These are phyloP conservation scores for Xanthoconium stramineum DNA, from an alignment of 768 basidiomycete genomes.

Conservation along the genomic window DNA sequence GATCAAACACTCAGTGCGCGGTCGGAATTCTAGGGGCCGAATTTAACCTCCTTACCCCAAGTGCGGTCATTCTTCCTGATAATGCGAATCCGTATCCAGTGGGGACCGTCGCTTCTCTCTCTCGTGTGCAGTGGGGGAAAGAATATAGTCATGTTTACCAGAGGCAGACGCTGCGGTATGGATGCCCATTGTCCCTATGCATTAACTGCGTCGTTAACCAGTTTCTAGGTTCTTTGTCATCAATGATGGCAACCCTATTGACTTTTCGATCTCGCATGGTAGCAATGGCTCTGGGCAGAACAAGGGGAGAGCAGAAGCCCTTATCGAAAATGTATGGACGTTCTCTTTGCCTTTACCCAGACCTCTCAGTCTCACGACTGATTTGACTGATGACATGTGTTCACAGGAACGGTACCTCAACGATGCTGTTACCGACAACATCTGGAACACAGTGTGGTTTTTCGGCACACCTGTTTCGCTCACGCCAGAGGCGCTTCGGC, in stretches of 20 bases:
- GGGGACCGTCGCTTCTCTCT: not conserved
- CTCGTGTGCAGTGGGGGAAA: not conserved
- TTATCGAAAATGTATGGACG: not conserved
- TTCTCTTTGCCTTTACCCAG: not conserved
- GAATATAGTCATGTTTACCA: not conserved
- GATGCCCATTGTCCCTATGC: too few species aligned
- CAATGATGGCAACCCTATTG: conserved; percentile 2
- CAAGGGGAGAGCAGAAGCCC: conserved; percentile 1
- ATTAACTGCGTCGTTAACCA: not conserved
- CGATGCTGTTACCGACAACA: not conserved
- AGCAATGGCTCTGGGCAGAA: not conserved
- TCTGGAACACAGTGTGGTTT: conserved; percentile 6
- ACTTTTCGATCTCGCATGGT: conserved; percentile 4
- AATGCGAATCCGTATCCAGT: not conserved
- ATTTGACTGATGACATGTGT: not conserved
- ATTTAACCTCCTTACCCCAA: conserved; percentile 1
- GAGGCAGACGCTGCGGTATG: conserved; percentile 2
- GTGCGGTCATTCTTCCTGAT: not conserved
- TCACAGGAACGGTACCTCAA: conserved; percentile 1
- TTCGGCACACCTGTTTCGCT: not conserved
- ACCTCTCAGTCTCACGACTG: too few species aligned
- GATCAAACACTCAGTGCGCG: too few species aligned
- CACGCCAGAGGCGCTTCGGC: not conserved
- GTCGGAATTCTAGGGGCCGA: not conserved
- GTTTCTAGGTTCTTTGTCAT: not conserved